Evolutionary conservation across 1,139 yeast species (phyloP), one percentile per base, ranked within the genome.

Genomic region (Yarrowia galli): DNA sequence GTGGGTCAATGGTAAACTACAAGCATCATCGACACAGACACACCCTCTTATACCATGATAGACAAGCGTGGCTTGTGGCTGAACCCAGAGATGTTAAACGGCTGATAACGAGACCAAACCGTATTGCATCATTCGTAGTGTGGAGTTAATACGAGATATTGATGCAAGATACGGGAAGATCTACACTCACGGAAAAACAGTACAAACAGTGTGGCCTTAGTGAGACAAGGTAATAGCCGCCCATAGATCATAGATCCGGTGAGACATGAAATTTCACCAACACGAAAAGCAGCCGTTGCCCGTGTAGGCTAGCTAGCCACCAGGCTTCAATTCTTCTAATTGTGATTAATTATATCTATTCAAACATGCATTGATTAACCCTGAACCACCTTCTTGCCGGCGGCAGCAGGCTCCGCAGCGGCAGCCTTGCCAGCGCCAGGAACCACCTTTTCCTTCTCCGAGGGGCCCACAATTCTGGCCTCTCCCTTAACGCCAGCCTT

Each of bases 291-390:
- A 28, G 32, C 8, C 32, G 32, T 5, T 28, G 32, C 32, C 32
- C 9, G 32, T n/a, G n/a, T n/a, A n/a, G n/a, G n/a, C 6, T 28
- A 25, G 28, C 28, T 25, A 25, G 6, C 28, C 28, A n/a, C n/a
- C n/a, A n/a, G n/a, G n/a, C n/a, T n/a, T n/a, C 48, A 18, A 1
- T 5, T 36, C 32, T 15, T 35, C 32, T 36, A 51, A 51, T 22
- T 22, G 43, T 36, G 32, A 53, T 53, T 53, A 51, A 54, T 38
- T 54, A 23, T 38, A 25, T 54, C 61, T 54, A 54, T 54, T 54
- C 61, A 54, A 54, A 54, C 61, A 54, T 54, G 61, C 61, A 54
- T 54, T 54, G 61, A 54, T 40, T 25, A 54, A 38, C 61, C 61
- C 61, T 54, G 35, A 25, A 54, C 61, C 61, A 13, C 46, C 46